Evolutionary conservation across 1,139 yeast species (phyloP).

Genomic region (Candida sanyaensis): DNA sequence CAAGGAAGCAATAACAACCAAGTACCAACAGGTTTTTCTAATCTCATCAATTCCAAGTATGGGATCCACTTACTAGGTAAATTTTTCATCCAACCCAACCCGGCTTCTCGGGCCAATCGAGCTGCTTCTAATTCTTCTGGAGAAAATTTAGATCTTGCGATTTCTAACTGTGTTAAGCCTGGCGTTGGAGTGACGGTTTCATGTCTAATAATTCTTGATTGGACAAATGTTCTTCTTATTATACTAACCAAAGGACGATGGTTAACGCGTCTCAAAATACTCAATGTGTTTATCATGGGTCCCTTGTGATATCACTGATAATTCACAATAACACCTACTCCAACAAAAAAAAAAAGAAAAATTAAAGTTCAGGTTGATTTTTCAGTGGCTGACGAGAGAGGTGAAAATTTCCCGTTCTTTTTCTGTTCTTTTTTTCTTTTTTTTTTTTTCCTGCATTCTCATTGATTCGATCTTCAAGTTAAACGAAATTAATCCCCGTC

Average conservation of each 20-base stretch:
- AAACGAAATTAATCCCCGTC: conserved; percentile 14
- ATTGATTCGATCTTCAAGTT: no score
- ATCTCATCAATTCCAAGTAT: conserved; percentile 85
- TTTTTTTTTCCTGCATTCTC: background rate
- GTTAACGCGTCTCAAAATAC: conserved; percentile 1
- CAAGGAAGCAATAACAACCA: conserved; percentile 78
- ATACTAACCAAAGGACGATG: background rate
- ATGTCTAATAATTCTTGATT: conserved; percentile 3
- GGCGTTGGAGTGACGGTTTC: conserved; percentile 2
- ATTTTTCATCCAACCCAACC: conserved; percentile 60
- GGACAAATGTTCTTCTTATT: conserved; percentile 2
- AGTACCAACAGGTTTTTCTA: conserved; percentile 95
- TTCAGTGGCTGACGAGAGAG: background rate
- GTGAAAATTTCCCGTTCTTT: background rate
- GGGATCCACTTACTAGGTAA: conserved; percentile 80
- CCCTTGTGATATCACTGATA: background rate
- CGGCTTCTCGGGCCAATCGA: conserved; percentile 54
- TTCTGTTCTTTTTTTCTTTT: conserved; percentile 9
- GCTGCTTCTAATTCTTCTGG: conserved; percentile 60
- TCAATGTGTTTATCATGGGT: conserved; percentile 4
- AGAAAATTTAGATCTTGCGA: conserved; percentile 36
- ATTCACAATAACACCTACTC: background rate
- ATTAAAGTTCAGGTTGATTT: background rate
- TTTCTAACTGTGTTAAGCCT: conserved; percentile 9
- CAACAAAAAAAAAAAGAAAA: conserved; percentile 1